phyloP scores from a whole-genome alignment of 2,329 filamentous ascomycete species.

The Cordyceps pruinosa region DNA sequence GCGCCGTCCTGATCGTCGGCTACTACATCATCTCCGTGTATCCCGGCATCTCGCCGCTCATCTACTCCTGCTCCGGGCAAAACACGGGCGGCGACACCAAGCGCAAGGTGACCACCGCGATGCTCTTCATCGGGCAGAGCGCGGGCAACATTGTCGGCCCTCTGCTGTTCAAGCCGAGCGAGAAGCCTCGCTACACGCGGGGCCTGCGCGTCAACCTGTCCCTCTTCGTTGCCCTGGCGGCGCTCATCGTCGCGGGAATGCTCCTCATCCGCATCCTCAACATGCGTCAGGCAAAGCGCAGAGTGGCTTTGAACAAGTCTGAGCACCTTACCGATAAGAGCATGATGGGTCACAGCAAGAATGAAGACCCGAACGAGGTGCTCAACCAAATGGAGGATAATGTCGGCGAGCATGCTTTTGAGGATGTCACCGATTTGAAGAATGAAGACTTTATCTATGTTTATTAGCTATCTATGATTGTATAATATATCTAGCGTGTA shows the following conservation, averaged over 20 bases:
- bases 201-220: constrained; percentile 53
- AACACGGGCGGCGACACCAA: constrained; percentile 62
- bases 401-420: constrained; percentile 34
- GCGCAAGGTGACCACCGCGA: constrained; percentile 54
- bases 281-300: constrained; percentile 33
- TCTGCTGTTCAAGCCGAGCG: constrained; percentile 48
- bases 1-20: constrained; percentile 45
- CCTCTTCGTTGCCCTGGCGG: constrained; percentile 50
- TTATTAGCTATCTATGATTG: constrained; percentile 20
- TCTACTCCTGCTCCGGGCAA: constrained; percentile 50
- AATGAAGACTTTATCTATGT: constrained; percentile 59
- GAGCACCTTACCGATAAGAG: constrained; percentile 47
- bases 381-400: constrained; percentile 17
- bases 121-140: constrained; percentile 55
- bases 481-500: background rate
- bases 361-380: constrained; percentile 20
- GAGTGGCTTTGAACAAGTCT: constrained; percentile 32
- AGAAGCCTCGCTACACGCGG: constrained; percentile 50
- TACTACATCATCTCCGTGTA: constrained; percentile 57
- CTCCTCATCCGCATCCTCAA: constrained; percentile 42
- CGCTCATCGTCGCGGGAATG: constrained; percentile 33
- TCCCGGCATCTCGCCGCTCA: constrained; percentile 47
- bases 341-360: constrained; percentile 36
- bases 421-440: constrained; percentile 48
- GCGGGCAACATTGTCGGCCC: constrained; percentile 60